phyloP scores from a whole-genome alignment of 306 rosid genomes.

The Castanea crenata region DNA sequence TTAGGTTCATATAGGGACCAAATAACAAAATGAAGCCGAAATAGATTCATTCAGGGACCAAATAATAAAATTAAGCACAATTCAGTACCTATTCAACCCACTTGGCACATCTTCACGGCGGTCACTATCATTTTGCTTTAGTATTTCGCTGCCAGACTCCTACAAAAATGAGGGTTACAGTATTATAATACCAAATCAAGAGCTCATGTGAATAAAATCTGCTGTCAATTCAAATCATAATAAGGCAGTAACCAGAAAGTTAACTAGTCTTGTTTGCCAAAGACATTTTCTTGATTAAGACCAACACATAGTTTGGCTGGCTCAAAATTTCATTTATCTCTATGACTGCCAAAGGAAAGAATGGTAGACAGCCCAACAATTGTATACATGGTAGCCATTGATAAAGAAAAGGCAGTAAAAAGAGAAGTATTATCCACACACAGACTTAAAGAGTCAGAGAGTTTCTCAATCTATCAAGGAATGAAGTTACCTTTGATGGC shows the following conservation, averaged over 20 bases:
- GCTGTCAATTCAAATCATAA: background rate
- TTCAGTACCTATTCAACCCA: slow-evolving; percentile 67
- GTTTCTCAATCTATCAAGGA: slow-evolving; percentile 14
- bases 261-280: background rate
- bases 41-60: background rate
- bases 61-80: slow-evolving; percentile 11
- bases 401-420: background rate
- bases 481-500: slow-evolving; percentile 55
- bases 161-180: slow-evolving; percentile 19
- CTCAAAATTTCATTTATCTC: background rate
- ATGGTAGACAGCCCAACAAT: background rate
- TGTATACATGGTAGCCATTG: background rate
- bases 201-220: background rate
- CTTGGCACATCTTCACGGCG: slow-evolving; percentile 67
- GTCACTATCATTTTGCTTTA: slow-evolving; percentile 66
- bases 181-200: background rate
- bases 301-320: background rate
- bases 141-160: slow-evolving; percentile 55
- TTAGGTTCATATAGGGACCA: background rate
- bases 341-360: background rate
- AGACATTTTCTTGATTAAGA: slow-evolving; percentile 12
- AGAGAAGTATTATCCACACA: background rate
- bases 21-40: background rate
- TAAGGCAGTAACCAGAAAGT: background rate
- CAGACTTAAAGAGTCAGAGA: background rate